These are phyloP conservation scores for Vickermania spadyakhi DNA, from an alignment of 208 protist genomes.

Conservation along the genomic window DNA sequence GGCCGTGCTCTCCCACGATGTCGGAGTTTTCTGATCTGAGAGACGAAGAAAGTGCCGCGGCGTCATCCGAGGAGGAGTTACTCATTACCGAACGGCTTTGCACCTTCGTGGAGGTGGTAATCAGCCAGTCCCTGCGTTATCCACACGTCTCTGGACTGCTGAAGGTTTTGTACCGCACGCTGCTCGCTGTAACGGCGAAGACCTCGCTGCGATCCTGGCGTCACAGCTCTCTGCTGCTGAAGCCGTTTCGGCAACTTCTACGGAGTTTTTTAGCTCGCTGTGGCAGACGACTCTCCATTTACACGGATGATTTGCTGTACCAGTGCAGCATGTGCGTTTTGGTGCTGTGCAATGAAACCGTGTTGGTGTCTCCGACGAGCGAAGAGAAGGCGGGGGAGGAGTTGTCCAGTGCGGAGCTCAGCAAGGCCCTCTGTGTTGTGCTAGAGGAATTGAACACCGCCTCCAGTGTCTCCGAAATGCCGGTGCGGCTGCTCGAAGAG, in stretches of 20 bases:
- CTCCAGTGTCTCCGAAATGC: not conserved
- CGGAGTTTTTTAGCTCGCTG: conserved; percentile 2
- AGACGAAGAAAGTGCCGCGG: not conserved
- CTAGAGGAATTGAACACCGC: not conserved
- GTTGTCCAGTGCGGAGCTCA: not conserved
- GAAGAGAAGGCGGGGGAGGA: not conserved
- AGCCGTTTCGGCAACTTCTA: conserved; percentile 1
- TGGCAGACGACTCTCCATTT: conserved; percentile 11
- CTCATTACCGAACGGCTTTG: not conserved
- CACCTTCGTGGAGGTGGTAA: conserved; percentile 4
- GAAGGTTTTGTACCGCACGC: conserved; percentile 20
- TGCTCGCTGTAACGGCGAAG: conserved; percentile 8
- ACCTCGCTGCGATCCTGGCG: not conserved
- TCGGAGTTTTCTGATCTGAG: no score
- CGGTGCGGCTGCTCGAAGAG: not conserved
- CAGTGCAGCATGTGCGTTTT: conserved; percentile 15
- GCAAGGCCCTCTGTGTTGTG: not conserved
- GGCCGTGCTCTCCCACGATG: no score
- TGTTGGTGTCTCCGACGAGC: not conserved
- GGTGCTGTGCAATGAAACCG: not conserved
- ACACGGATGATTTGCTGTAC: conserved; percentile 30
- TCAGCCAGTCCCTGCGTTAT: not conserved
- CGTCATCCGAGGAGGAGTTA: not conserved
- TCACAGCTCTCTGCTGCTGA: not conserved
- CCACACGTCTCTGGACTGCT: conserved; percentile 36